Percentiles rank a stretch among this genome's conserved stretches.
Conservation (phyloP, 2,329 filamentous ascomycete genomes). For the Fusarium secorum region DNA sequence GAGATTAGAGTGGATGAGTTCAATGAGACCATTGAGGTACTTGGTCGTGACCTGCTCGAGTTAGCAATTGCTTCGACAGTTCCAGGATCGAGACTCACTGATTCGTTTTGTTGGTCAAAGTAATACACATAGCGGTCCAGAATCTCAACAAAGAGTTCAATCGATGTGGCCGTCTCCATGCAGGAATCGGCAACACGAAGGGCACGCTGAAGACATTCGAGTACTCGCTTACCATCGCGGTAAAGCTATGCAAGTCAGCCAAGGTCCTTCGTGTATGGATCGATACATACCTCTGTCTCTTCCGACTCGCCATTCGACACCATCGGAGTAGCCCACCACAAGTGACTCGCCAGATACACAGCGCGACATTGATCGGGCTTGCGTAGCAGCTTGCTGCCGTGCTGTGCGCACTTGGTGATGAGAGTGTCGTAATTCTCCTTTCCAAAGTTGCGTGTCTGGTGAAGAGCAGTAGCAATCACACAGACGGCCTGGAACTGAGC, state of each 20-base stretch:
- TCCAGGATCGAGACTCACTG: constrained; percentile 59
- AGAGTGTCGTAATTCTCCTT: constrained; percentile 99
- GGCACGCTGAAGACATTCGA: constrained; percentile 94
- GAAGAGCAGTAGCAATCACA: constrained; percentile 87
- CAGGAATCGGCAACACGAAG: constrained; percentile 96
- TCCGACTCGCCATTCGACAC: constrained; percentile 80
- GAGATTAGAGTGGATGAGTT: constrained; percentile 96
- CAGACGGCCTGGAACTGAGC: constrained; percentile 98
- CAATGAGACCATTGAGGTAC: constrained; percentile 96
- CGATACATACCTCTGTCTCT: constrained; percentile 72
- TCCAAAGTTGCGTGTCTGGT: constrained; percentile 87
- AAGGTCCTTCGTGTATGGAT: not conserved
- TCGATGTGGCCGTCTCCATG: constrained; percentile 97
- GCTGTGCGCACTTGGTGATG: constrained; percentile 96
- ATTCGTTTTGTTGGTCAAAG: constrained; percentile 98
- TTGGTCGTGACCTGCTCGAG: constrained; percentile 79
- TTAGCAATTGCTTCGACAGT: constrained; percentile 18
- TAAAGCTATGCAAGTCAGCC: constrained; percentile 72
- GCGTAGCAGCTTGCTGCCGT: constrained; percentile 94
- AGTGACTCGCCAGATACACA: constrained; percentile 93
- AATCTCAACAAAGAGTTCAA: constrained; percentile 98
- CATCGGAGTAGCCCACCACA: constrained; percentile 97
- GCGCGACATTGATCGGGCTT: constrained; percentile 98
- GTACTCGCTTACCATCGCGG: constrained; percentile 94
- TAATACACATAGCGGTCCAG: constrained; percentile 99